These are phyloP conservation scores for Didymella sp. DNA, from an alignment of 2,329 filamentous ascomycete species.

Conservation along the genomic window DNA sequence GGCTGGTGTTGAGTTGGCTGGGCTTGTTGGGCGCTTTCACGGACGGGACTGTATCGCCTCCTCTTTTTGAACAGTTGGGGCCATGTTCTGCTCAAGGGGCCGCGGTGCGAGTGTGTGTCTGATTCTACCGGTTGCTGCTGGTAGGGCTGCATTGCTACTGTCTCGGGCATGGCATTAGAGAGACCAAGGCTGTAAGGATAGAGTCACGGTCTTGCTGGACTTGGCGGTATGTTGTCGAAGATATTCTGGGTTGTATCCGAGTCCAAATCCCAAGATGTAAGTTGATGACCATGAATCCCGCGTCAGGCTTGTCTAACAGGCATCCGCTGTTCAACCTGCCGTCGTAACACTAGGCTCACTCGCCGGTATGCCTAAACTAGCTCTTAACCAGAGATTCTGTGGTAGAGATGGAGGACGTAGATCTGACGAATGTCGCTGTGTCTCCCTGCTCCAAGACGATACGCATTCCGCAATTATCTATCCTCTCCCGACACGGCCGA, in stretches of 20 bases:
- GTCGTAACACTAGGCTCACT: not conserved
- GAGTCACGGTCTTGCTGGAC: not conserved
- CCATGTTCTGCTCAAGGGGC: conserved; percentile 41
- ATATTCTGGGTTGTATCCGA: not conserved
- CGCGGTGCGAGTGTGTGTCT: conserved; percentile 34
- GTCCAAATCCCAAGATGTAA: not conserved
- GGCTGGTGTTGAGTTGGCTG: conserved; percentile 22
- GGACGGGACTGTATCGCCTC: conserved; percentile 39
- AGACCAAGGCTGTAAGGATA: not conserved
- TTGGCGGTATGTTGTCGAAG: not conserved
- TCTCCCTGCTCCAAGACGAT: not conserved
- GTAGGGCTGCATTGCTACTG: conserved; percentile 35
- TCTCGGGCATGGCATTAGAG: conserved; percentile 5
- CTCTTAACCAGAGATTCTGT: not conserved
- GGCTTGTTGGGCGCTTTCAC: conserved; percentile 35
- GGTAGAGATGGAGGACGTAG: not conserved
- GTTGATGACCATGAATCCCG: not conserved
- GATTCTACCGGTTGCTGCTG: conserved; percentile 23
- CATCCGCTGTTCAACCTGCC: not conserved
- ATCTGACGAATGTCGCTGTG: not conserved
- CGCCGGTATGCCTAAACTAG: not conserved
- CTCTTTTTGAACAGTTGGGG: conserved; percentile 43
- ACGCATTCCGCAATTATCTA: conserved; percentile 8
- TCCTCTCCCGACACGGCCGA: conserved; percentile 1
- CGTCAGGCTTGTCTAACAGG: conserved; percentile 6